A percentile compares a stretch with the other conserved stretches of the same genome.
Evolutionary conservation across 2,329 filamentous ascomycete genomes (phyloP).

Genomic region (Hypomyces perniciosus): DNA sequence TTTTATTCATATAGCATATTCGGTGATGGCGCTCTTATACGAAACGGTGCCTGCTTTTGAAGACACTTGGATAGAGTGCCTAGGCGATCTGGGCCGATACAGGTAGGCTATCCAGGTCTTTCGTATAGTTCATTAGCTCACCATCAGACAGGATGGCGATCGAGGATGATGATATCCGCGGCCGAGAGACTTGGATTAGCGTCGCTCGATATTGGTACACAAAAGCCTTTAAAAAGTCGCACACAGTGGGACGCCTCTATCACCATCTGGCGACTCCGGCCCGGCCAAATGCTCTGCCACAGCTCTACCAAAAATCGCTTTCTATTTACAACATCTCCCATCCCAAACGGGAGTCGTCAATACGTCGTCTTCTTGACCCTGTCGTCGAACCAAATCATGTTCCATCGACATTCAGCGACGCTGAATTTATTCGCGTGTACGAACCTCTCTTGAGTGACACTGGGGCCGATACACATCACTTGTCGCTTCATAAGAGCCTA

Average conservation of each 20-base stretch:
- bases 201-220: conserved; percentile 77
- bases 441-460: no score
- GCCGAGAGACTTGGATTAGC: conserved; percentile 72
- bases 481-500: no score
- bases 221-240: not conserved
- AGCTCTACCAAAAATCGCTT: no score
- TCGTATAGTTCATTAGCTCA: not conserved
- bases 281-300: conserved; percentile 35
- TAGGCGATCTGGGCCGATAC: conserved; percentile 78
- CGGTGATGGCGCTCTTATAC: conserved; percentile 78
- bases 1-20: conserved; percentile 82
- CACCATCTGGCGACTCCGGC: conserved; percentile 80
- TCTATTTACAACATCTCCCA: no score
- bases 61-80: conserved; percentile 86
- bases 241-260: conserved; percentile 69
- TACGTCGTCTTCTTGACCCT: no score
- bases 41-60: conserved; percentile 77
- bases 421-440: no score
- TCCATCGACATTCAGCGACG: no score
- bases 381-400: no score
- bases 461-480: no score
- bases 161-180: conserved; percentile 68
- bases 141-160: conserved; percentile 61
- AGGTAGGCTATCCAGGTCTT: conserved; percentile 16
- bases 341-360: no score